Percentiles rank a stretch among this genome's conserved stretches.
Conservation (phyloP, 805 yeast species). For the Pichia occidentalis region DNA sequence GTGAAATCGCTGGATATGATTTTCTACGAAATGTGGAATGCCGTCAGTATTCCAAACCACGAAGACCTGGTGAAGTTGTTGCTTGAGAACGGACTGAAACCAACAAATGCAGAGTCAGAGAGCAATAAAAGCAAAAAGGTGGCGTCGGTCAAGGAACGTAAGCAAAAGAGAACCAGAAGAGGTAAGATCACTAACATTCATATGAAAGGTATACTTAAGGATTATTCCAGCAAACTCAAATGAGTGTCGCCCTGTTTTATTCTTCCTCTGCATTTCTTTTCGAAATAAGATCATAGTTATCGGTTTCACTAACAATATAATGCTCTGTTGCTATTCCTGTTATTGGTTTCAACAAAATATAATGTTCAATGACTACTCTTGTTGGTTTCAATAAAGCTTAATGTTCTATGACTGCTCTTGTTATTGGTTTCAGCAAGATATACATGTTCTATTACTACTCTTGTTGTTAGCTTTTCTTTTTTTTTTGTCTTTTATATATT, state of each 20-base stretch:
- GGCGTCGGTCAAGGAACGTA: constrained; percentile 50
- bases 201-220: constrained; percentile 92
- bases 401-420: too few relatives aligned
- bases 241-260: neutral
- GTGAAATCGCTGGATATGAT: constrained; percentile 65
- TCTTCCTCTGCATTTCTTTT: constrained; percentile 28
- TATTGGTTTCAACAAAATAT: too few relatives aligned
- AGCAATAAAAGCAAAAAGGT: constrained; percentile 64
- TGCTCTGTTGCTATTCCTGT: too few relatives aligned
- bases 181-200: constrained; percentile 95
- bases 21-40: constrained; percentile 76
- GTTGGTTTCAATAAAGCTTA: too few relatives aligned
- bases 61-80: constrained; percentile 75
- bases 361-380: too few relatives aligned
- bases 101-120: constrained; percentile 97
- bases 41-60: constrained; percentile 71
- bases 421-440: too few relatives aligned
- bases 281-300: too few relatives aligned
- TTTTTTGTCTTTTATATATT: too few relatives aligned
- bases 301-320: too few relatives aligned
- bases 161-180: constrained; percentile 85
- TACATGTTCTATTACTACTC: too few relatives aligned
- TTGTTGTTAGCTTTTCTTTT: too few relatives aligned
- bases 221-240: constrained; percentile 44
- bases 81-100: constrained; percentile 82